A percentile compares a stretch with the other conserved stretches of the same genome.
Evolutionary conservation across 2,329 filamentous ascomycete genomes (phyloP).

Genomic region (Colletotrichum sp.): DNA sequence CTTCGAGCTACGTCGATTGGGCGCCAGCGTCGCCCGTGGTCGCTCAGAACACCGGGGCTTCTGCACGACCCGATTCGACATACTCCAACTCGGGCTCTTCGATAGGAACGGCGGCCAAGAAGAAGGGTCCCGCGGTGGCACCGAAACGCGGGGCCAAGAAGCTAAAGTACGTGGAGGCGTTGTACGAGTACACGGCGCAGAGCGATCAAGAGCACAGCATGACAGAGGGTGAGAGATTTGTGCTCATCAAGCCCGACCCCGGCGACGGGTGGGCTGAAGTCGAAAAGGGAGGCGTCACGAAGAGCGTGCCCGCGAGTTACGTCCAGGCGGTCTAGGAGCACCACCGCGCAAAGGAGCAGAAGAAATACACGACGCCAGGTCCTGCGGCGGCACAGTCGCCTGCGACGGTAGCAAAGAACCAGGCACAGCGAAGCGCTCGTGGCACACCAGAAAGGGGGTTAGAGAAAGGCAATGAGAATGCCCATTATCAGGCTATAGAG

Average conservation of each 20-base stretch:
- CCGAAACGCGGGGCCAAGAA: constrained; percentile 92
- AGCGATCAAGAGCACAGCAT: constrained; percentile 90
- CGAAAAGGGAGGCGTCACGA: constrained; percentile 84
- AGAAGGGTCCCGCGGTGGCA: constrained; percentile 90
- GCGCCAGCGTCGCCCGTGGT: constrained; percentile 49
- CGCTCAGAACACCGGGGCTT: constrained; percentile 50
- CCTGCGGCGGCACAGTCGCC: not conserved
- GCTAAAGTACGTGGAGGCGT: constrained; percentile 87
- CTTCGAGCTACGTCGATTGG: constrained; percentile 82
- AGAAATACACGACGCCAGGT: not conserved
- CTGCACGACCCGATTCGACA: constrained; percentile 71
- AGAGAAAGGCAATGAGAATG: not conserved
- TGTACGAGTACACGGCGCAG: constrained; percentile 90
- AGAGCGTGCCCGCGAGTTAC: constrained; percentile 94
- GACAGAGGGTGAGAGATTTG: constrained; percentile 88
- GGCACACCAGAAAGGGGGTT: not conserved
- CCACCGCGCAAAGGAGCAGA: not conserved
- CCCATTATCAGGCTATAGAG: not conserved
- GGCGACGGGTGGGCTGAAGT: constrained; percentile 98
- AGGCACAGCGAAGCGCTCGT: not conserved
- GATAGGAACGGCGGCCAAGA: constrained; percentile 65
- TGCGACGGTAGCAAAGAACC: not conserved
- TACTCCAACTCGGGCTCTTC: constrained; percentile 82
- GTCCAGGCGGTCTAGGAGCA: constrained; percentile 71
- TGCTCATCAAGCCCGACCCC: constrained; percentile 84